These are phyloP conservation scores for Castanea crenata DNA, from an alignment of 306 rosid species.

Conservation along the genomic window DNA sequence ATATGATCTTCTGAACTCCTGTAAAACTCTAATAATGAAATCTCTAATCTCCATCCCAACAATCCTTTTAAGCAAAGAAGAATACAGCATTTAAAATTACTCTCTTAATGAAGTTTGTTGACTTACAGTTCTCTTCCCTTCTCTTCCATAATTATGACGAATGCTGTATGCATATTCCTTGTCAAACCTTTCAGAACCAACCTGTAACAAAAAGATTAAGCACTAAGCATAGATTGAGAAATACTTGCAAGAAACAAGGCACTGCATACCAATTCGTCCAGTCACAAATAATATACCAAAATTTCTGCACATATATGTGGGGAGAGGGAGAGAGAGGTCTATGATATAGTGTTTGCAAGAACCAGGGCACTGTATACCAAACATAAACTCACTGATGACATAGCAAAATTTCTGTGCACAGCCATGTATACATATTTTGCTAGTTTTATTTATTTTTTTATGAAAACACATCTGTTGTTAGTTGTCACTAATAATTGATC, in stretches of 20 bases:
- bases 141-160: slow-evolving; percentile 89
- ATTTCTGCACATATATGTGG: neutral
- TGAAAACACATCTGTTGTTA: neutral
- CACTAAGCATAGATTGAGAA: slow-evolving; percentile 14
- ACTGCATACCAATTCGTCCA: neutral
- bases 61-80: neutral
- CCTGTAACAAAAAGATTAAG: slow-evolving; percentile 42
- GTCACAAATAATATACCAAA: neutral
- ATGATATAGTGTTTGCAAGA: slow-evolving; percentile 13
- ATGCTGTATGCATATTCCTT: slow-evolving; percentile 82
- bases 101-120: slow-evolving; percentile 13
- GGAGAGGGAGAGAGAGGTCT: neutral
- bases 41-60: neutral
- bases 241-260: slow-evolving; percentile 18
- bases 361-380: neutral
- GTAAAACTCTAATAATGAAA: neutral
- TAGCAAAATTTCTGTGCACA: neutral
- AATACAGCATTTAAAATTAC: neutral
- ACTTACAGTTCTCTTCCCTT: slow-evolving; percentile 93
- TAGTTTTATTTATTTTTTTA: no score
- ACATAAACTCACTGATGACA: neutral
- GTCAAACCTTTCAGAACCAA: slow-evolving; percentile 93
- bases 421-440: neutral
- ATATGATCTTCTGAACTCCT: neutral
- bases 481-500: neutral